Conservation (phyloP, 208 protist species). For the Strigomonas oncopelti region DNA sequence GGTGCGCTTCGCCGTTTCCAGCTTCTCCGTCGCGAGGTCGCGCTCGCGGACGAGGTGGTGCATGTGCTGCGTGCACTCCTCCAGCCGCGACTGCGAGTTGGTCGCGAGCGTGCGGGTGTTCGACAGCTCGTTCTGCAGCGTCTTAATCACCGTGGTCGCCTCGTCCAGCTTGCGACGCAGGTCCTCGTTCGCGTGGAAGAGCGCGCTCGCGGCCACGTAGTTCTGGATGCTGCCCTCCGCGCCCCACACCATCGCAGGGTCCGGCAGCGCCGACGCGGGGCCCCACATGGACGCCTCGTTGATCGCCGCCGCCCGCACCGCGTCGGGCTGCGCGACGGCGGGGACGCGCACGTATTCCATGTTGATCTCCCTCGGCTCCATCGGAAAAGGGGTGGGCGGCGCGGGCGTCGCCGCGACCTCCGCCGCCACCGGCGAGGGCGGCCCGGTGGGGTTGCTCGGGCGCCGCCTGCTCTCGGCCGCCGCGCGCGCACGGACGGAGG, state of each 20-base stretch:
- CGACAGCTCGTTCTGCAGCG: constrained; percentile 71
- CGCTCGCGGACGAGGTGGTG: constrained; percentile 84
- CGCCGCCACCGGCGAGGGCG: not conserved
- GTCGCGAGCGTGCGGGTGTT: constrained; percentile 32
- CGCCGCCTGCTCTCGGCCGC: not conserved
- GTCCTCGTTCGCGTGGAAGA: constrained; percentile 87
- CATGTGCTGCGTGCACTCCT: constrained; percentile 66
- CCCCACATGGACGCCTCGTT: constrained; percentile 34
- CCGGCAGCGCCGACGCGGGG: constrained; percentile 40
- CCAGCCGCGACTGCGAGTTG: constrained; percentile 42
- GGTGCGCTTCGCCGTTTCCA: constrained; percentile 42
- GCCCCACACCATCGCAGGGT: constrained; percentile 87
- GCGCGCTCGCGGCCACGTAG: constrained; percentile 73
- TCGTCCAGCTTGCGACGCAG: constrained; percentile 77
- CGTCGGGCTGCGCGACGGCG: constrained; percentile 33
- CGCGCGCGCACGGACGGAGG: constrained; percentile 14
- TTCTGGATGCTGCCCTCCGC: constrained; percentile 75
- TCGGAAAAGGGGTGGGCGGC: not conserved
- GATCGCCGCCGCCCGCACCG: constrained; percentile 28
- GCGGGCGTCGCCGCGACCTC: not conserved
- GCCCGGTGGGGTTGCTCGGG: not conserved
- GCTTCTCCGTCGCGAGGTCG: constrained; percentile 69
- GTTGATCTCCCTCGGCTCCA: constrained; percentile 6
- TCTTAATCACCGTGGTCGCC: constrained; percentile 50
- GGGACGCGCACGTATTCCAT: constrained; percentile 45